Evolutionary conservation across 179 eudicot genomes (phyloP), one percentile per base, ranked within the genome.

Genomic region (Carnegiea gigantea): DNA sequence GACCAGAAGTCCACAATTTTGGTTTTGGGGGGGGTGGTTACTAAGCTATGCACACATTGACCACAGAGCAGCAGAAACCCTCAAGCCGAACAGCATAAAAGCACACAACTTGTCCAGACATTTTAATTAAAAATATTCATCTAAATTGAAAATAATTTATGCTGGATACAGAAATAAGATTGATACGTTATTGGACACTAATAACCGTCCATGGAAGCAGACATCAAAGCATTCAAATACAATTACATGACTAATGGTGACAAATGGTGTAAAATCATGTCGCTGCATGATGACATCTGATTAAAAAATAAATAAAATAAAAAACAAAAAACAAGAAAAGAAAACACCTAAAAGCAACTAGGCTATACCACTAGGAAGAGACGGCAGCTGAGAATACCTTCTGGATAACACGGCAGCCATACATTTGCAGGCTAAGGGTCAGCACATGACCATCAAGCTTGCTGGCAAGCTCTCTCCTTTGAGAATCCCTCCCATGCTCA

Each of bases 331-430:
- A 40, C 7, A 57, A 57, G 14, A 57, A 57, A 15, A 20, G 62
- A 20, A 12, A 57, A 15, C 62, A 57, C 62, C 62, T 57, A 12
- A 57, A 57, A 57, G n/a, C 62, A 57, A 57, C 20, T 48, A 48
- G 12, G 62, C 5, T 1, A 57, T 11, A 57, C 17, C 38, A 30
- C 38, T 26, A 24, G 21, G 38, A 23, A 13, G 68, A 51, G 5
- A 73, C 17, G 82, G 46, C 13, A 77, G 46, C 68, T 30, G 64
- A 48, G 14, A 14, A 70, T 86, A 85, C 91, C 91, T 88, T 88
- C 79, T 88, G 91, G 71, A 88, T 88, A 79, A 88, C 91, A 46
- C 91, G 91, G 51, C 91, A 88, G 4, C 91, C 91, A 85, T 88
- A 88, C 91, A 88, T 88, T 83, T 88, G 91, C 74, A 88, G 85